Base-by-base conservation (phyloP, 495 filamentous ascomycete species). In the Letharia columbiana region DNA sequence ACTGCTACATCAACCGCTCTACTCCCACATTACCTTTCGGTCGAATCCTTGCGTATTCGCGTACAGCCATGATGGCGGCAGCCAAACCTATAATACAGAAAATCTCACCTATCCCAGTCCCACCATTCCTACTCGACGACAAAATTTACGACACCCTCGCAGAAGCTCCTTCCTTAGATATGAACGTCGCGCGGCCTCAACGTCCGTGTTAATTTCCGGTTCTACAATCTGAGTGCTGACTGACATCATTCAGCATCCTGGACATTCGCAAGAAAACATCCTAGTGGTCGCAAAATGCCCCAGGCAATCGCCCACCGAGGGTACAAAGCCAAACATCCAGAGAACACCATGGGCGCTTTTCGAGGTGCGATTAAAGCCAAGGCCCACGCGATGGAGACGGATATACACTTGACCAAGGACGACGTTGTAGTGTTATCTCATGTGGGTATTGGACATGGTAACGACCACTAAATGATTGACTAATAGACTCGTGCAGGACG, bases 281-380 rank as follows among this genome's bases (percentile, higher is more conserved):
- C 66, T 28, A 70, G 69, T 61, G 72, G 72, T 37, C 61, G 61
- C 37, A 69, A 44, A 35, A 41, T 87, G 33, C 92, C 92, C 0
- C 90, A 92, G 65, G 82, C 83, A 31, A 94, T 96, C 68, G 89
- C 89, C 12, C 93, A 98, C 77, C 83, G 93, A 35, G 93, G 93
- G 3, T 94, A 87, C 78, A 93, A 89, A 71, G 84, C 82, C 0
- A 79, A 81, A 47, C 89, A 83, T 69, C 91, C 93, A 0, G 93
- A 98, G 76, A 98, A 98, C 74, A 88, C 90, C 4, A 83, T 96
- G 80, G 79, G 76, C 18, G 89, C 90, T 11, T 94, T 96, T 76
- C 76, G 78, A 52, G 86, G 78, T 4, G 93, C 92, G 7, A 80
- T 92, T 0, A 76, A 83, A 20, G 85, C 83, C 35, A 91, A 91